Base-by-base conservation (phyloP, 2,329 filamentous ascomycete genomes). In the Penicillium sumatraense region DNA sequence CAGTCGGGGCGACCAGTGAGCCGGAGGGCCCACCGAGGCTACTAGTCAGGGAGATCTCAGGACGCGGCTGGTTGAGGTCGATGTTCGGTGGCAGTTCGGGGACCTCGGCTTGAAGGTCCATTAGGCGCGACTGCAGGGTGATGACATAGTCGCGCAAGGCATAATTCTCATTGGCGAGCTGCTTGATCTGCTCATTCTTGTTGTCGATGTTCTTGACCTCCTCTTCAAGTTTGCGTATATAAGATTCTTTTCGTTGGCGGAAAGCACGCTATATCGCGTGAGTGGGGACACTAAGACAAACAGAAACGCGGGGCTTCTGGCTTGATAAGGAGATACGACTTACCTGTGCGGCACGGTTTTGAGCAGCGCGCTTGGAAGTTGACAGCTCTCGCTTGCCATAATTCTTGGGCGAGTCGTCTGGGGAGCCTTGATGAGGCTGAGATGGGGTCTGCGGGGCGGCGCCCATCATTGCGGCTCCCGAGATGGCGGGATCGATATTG, bases 331-430 rank as follows among this genome's bases (percentile, higher is more conserved):
- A 23, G 18, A 23, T 38, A n/a, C n/a, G 35, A 41, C 20, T 13
- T 83, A 97, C 95, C 87, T 99, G 95, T 51, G 95, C 95, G 66
- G 93, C 95, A 72, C 95, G 84, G 71, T 99, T 99, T 73, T 99
- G 95, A 9, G 95, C 95, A 24, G 95, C 95, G 63, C 95, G 89
- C 80, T 98, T 99, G 33, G 92, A 96, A 41, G 93, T 95, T 23
- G 93, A 97, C 57, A 99, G 79, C 76, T 97, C 93, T 51, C 95
- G 85, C 76, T 96, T 96, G 51, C 80, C 81, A 56, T 78, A 79
- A 11, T 88, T 88, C 76, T 95, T 93, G 49, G 88, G 83, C 60
- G 87, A 84, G 60, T 70, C 68, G 14, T 60, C 65, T 4, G 66
- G 62, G 2, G 63, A 64, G n/a, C 51, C 60, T 13, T 62, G 62